These are phyloP conservation scores for Candida xyloterini DNA, from an alignment of 805 yeast genomes.

Conservation along the genomic window DNA sequence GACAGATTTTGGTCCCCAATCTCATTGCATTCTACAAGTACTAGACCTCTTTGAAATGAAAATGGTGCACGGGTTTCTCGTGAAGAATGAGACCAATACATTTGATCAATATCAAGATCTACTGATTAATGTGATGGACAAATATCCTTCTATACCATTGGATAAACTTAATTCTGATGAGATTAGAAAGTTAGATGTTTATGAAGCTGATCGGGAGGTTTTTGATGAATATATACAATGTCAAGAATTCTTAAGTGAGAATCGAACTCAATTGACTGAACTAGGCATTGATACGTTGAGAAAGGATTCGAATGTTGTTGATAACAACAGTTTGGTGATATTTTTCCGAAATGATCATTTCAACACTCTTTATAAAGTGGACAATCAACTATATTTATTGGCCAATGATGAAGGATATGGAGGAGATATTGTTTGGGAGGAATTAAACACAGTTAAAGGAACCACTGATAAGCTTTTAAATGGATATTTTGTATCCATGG, in stretches of 20 bases:
- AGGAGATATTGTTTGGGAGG: slow-evolving; percentile 75
- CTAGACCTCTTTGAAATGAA: slow-evolving; percentile 26
- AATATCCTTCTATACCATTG: slow-evolving; percentile 6
- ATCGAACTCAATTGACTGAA: slow-evolving; percentile 74
- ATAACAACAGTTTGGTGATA: slow-evolving; percentile 56
- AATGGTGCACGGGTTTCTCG: slow-evolving; percentile 74
- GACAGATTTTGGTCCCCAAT: slow-evolving; percentile 19
- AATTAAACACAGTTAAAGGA: slow-evolving; percentile 65
- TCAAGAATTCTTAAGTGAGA: slow-evolving; percentile 48
- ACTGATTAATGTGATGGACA: slow-evolving; percentile 21
- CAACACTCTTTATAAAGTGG: slow-evolving; percentile 58
- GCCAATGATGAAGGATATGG: slow-evolving; percentile 72
- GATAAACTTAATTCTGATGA: slow-evolving; percentile 8
- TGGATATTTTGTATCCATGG: slow-evolving; percentile 55
- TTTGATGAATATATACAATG: slow-evolving; percentile 13
- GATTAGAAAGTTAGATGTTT: slow-evolving; percentile 3
- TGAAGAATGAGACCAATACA: slow-evolving; percentile 9
- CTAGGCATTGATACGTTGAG: slow-evolving; percentile 55
- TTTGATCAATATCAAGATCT: slow-evolving; percentile 33
- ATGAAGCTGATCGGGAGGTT: slow-evolving; percentile 2
- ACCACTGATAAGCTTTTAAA: slow-evolving; percentile 64
- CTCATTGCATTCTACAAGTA: slow-evolving; percentile 20
- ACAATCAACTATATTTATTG: slow-evolving; percentile 52
- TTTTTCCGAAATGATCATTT: slow-evolving; percentile 91
- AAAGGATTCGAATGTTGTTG: slow-evolving; percentile 32